These are phyloP conservation scores for Candida koratica DNA, from an alignment of 805 yeast genomes.

Conservation along the genomic window DNA sequence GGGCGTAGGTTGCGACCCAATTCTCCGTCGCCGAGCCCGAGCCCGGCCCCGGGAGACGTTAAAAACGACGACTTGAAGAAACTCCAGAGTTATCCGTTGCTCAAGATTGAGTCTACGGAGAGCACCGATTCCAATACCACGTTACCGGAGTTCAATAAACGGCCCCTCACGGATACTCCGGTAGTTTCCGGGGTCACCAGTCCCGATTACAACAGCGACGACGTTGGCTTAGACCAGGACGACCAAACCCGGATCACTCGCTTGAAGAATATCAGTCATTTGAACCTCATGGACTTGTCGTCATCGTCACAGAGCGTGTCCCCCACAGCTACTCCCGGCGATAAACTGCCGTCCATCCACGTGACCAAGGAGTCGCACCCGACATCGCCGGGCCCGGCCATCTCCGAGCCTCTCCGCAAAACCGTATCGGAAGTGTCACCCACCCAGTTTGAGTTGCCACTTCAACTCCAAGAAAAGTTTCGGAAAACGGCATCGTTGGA, in stretches of 20 bases:
- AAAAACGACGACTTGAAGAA: constrained; percentile 14
- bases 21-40: too few species aligned
- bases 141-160: constrained; percentile 59
- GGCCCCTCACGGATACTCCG: constrained; percentile 77
- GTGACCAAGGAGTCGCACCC: not conserved
- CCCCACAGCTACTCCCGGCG: constrained; percentile 13
- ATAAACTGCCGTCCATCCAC: not conserved
- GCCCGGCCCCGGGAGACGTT: too few species aligned
- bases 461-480: constrained; percentile 31
- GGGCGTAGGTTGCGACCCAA: too few species aligned
- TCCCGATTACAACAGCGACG: constrained; percentile 39
- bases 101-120: constrained; percentile 15
- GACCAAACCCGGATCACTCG: constrained; percentile 16
- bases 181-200: constrained; percentile 54
- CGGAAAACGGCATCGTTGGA: constrained; percentile 42
- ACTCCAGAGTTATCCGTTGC: constrained; percentile 18
- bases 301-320: constrained; percentile 21
- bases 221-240: constrained; percentile 22
- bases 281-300: constrained; percentile 33
- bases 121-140: constrained; percentile 14
- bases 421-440: constrained; percentile 8
- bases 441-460: constrained; percentile 27
- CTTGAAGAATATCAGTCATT: constrained; percentile 35
- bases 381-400: not conserved
- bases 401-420: constrained; percentile 6